Evolutionary conservation across 805 yeast species (phyloP).

Genomic region (Starmerella stellata): DNA sequence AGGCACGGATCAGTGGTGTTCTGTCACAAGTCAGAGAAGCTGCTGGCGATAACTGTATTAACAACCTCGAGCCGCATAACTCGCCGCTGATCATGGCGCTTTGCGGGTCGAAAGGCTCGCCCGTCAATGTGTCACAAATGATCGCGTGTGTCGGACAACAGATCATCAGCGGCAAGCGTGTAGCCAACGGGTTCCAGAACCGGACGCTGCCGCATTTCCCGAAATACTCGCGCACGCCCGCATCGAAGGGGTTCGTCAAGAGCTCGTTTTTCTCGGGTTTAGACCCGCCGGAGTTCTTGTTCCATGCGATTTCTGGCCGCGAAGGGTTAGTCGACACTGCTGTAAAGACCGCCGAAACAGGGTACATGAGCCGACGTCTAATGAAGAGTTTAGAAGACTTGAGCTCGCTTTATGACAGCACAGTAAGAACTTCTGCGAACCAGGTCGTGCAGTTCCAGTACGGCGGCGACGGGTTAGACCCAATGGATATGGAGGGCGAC

Average conservation of each 20-base stretch:
- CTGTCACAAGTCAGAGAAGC: slow-evolving; percentile 95
- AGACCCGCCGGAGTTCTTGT: slow-evolving; percentile 88
- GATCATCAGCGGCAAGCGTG: slow-evolving; percentile 95
- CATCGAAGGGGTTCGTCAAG: slow-evolving; percentile 92
- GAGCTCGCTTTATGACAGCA: slow-evolving; percentile 79
- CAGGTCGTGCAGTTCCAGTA: slow-evolving; percentile 95
- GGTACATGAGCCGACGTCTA: slow-evolving; percentile 93
- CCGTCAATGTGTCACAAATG: slow-evolving; percentile 96
- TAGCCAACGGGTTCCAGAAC: slow-evolving; percentile 99
- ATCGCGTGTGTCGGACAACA: slow-evolving; percentile 97
- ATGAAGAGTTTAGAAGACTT: slow-evolving; percentile 96
- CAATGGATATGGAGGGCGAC: slow-evolving; percentile 98
- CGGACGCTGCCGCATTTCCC: slow-evolving; percentile 93
- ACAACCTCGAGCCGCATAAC: slow-evolving; percentile 70
- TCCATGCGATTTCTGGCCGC: slow-evolving; percentile 98
- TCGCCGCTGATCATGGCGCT: slow-evolving; percentile 98
- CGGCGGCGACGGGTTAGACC: slow-evolving; percentile 98
- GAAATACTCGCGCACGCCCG: slow-evolving; percentile 91
- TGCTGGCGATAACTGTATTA: slow-evolving; percentile 94
- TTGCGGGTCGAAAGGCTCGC: slow-evolving; percentile 97
- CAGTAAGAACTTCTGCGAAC: slow-evolving; percentile 86
- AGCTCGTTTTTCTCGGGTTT: slow-evolving; percentile 89
- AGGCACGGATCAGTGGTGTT: slow-evolving; percentile 91
- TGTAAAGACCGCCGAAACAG: slow-evolving; percentile 97
- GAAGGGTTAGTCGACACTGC: slow-evolving; percentile 99